Percentiles rank a stretch among this genome's conserved stretches.
Conservation (phyloP, 495 filamentous ascomycete species). For the Diplogelasinospora grovesii region DNA sequence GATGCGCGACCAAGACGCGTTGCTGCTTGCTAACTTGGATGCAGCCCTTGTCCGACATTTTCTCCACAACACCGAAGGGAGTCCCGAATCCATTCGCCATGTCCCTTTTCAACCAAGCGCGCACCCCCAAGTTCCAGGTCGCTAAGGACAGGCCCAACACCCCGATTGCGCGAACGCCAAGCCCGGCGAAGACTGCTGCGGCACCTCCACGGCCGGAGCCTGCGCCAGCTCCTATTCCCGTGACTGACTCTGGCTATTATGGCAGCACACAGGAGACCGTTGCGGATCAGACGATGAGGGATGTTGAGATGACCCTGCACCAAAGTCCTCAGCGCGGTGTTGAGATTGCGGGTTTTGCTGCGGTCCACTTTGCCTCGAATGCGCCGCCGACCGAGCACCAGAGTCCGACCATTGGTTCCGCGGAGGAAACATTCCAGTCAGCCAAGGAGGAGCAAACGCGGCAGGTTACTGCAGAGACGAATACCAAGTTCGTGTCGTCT, state of each 20-base stretch:
- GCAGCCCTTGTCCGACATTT: slow-evolving; percentile 80
- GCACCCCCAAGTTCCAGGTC: slow-evolving; percentile 33
- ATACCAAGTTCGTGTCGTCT: slow-evolving; percentile 9
- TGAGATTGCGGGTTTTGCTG: slow-evolving; percentile 14
- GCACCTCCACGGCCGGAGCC: slow-evolving; percentile 13
- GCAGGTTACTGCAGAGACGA: slow-evolving; percentile 6
- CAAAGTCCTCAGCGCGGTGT: slow-evolving; percentile 10
- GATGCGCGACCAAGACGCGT: no score
- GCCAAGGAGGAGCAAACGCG: slow-evolving; percentile 53
- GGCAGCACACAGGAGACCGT: slow-evolving; percentile 48
- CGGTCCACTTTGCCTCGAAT: slow-evolving; percentile 6
- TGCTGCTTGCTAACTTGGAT: slow-evolving; percentile 10
- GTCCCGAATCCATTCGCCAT: slow-evolving; percentile 40
- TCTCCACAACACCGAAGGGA: slow-evolving; percentile 47
- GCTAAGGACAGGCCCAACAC: slow-evolving; percentile 23
- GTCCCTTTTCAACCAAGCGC: slow-evolving; percentile 22
- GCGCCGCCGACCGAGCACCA: slow-evolving; percentile 7
- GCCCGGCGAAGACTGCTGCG: slow-evolving; percentile 16
- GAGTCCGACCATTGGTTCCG: slow-evolving; percentile 16
- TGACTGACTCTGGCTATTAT: slow-evolving; percentile 75
- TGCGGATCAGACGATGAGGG: slow-evolving; percentile 16
- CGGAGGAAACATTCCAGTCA: slow-evolving; percentile 50
- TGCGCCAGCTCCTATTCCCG: slow-evolving; percentile 16
- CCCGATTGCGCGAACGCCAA: slow-evolving; percentile 20
- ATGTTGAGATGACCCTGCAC: slow-evolving; percentile 4